Conservation (phyloP, 306 rosid genomes). For the Myrica gale region DNA sequence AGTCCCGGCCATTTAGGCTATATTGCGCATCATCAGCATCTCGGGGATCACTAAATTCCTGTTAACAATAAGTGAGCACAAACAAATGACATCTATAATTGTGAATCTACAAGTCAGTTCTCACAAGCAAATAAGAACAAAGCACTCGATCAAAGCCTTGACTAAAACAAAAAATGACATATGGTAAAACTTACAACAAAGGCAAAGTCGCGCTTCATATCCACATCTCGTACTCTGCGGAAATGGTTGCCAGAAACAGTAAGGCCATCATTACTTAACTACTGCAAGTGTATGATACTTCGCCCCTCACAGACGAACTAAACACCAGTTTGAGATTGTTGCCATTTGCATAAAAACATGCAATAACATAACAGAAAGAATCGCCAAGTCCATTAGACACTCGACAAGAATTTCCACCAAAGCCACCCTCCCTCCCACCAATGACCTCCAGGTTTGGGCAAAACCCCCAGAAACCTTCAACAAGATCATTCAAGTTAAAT, state of each 20-base stretch:
- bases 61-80: conserved; percentile 36
- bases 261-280: conserved; percentile 88
- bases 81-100: conserved; percentile 26
- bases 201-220: conserved; percentile 86
- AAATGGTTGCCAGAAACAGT: conserved; percentile 87
- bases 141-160: conserved; percentile 20
- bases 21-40: conserved; percentile 92
- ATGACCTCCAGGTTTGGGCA: conserved; percentile 72
- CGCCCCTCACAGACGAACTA: conserved; percentile 77
- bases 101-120: conserved; percentile 22
- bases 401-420: conserved; percentile 77
- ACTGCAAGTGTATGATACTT: conserved; percentile 70
- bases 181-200: conserved; percentile 69
- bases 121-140: conserved; percentile 11
- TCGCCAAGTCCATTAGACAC: conserved; percentile 70
- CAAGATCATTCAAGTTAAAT: conserved; percentile 78
- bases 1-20: conserved; percentile 69
- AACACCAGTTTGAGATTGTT: conserved; percentile 89
- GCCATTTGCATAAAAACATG: conserved; percentile 87
- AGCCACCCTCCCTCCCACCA: conserved; percentile 84
- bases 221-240: conserved; percentile 94
- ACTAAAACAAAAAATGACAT: neutral
- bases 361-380: conserved; percentile 86
- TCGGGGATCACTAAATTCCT: conserved; percentile 82
- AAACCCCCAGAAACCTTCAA: conserved; percentile 85